These are phyloP conservation scores for Eurotiales sp. DNA, from an alignment of 2,329 filamentous ascomycete species.

Conservation along the genomic window DNA sequence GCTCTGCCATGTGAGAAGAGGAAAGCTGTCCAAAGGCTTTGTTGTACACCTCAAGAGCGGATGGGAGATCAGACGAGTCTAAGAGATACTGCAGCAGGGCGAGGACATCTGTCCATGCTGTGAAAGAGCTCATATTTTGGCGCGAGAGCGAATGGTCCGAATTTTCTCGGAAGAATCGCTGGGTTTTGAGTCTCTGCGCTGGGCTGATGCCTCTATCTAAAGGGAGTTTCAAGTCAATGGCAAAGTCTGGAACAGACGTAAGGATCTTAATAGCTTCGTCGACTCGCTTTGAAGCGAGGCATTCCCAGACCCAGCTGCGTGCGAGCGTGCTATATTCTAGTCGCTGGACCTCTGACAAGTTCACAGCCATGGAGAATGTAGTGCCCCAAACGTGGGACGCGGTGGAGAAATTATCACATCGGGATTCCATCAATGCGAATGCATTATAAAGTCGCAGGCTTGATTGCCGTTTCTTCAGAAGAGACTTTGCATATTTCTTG, in stretches of 20 bases:
- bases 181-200: constrained; percentile 34
- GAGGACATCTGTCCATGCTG: constrained; percentile 58
- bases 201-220: constrained; percentile 24
- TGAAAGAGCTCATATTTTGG: constrained; percentile 47
- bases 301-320: constrained; percentile 65
- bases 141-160: constrained; percentile 56
- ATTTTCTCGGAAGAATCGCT: constrained; percentile 47
- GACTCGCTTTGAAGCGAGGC: constrained; percentile 48
- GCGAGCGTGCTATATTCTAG: constrained; percentile 48
- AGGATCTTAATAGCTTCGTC: constrained; percentile 36
- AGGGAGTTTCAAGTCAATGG: constrained; percentile 29
- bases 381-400: constrained; percentile 65
- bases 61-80: constrained; percentile 27
- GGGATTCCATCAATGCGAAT: constrained; percentile 69
- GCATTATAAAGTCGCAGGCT: constrained; percentile 71
- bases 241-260: constrained; percentile 35
- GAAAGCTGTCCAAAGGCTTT: constrained; percentile 44
- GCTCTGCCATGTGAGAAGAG: constrained; percentile 29
- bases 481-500: constrained; percentile 66
- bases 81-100: constrained; percentile 66
- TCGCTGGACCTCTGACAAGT: constrained; percentile 32
- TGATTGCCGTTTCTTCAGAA: constrained; percentile 66
- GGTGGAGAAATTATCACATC: constrained; percentile 53
- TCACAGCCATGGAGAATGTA: constrained; percentile 58
- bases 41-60: constrained; percentile 37